Percentiles rank a stretch among this genome's conserved stretches.
These are phyloP conservation scores for Paecilomyces fulvus DNA, from an alignment of 2,329 filamentous ascomycete genomes.

Conservation along the genomic window DNA sequence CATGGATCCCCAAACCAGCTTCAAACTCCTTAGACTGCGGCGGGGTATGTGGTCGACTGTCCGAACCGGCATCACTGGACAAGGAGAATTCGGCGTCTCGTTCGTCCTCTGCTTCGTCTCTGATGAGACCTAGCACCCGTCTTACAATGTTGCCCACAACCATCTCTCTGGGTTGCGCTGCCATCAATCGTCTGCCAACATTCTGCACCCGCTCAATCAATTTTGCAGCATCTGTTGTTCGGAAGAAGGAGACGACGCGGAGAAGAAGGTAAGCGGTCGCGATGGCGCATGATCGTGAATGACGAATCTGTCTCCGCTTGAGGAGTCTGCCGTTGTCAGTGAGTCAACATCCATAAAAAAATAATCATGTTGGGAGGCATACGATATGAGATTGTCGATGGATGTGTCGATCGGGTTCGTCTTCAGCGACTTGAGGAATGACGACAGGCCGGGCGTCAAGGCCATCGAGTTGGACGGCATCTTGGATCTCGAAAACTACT, in stretches of 20 bases:
- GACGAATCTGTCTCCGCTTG: slow-evolving; percentile 81
- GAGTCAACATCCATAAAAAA: slow-evolving; percentile 8
- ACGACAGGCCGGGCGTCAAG: slow-evolving; percentile 64
- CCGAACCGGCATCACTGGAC: slow-evolving; percentile 52
- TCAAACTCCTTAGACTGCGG: slow-evolving; percentile 1
- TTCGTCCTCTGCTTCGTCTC: slow-evolving; percentile 81
- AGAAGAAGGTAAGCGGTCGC: slow-evolving; percentile 84
- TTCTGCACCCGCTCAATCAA: slow-evolving; percentile 73
- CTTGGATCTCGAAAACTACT: slow-evolving; percentile 3
- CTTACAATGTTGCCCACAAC: slow-evolving; percentile 92
- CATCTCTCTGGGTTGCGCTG: slow-evolving; percentile 81
- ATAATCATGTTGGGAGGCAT: slow-evolving; percentile 25
- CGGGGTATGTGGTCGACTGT: slow-evolving; percentile 40
- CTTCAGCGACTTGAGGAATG: slow-evolving; percentile 72
- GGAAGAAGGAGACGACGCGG: slow-evolving; percentile 74
- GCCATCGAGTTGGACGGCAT: slow-evolving; percentile 53
- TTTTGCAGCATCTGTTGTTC: slow-evolving; percentile 66
- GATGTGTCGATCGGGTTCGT: slow-evolving; percentile 68
- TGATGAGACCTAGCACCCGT: slow-evolving; percentile 79
- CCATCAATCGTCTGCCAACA: slow-evolving; percentile 67
- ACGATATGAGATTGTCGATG: slow-evolving; percentile 79
- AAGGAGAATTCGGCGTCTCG: slow-evolving; percentile 54
- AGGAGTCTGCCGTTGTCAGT: slow-evolving; percentile 54
- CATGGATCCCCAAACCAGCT: slow-evolving; percentile 12
- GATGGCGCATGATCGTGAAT: slow-evolving; percentile 79